A percentile compares a stretch with the other conserved stretches of the same genome.
phyloP scores from a whole-genome alignment of 2,329 filamentous ascomycete genomes.

The Colletotrichum tanaceti region DNA sequence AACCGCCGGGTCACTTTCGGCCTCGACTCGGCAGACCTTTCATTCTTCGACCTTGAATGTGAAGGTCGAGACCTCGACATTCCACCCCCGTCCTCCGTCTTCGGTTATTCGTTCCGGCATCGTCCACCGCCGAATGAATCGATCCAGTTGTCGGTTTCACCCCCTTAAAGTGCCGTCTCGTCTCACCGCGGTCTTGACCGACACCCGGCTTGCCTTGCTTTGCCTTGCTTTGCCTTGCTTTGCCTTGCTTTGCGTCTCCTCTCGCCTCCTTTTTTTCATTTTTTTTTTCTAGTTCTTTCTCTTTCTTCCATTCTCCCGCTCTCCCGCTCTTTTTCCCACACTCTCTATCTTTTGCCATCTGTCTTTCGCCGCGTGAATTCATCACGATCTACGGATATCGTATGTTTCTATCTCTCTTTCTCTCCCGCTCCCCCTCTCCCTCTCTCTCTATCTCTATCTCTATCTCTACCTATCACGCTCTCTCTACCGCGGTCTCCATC shows the following conservation, averaged over 20 bases:
- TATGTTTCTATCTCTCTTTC: too few species aligned
- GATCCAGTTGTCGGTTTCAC: neutral
- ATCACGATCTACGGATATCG: neutral
- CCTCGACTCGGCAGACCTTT: conserved; percentile 1
- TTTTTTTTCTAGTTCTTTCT: too few species aligned
- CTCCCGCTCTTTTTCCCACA: neutral
- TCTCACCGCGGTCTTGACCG: conserved; percentile 29
- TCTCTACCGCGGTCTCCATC: neutral
- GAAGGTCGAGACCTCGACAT: conserved; percentile 8
- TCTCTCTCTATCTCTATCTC: too few species aligned
- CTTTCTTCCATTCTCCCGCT: too few species aligned
- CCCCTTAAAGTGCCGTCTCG: conserved; percentile 4
- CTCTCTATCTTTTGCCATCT: neutral
- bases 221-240: neutral
- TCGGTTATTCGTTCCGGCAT: conserved; percentile 7
- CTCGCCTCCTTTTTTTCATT: too few species aligned
- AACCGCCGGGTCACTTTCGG: neutral
- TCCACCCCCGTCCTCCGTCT: conserved; percentile 18
- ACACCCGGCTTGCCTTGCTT: conserved; percentile 15
- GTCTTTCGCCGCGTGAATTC: too few species aligned
- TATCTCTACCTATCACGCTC: neutral
- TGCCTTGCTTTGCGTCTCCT: too few species aligned
- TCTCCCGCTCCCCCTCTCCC: too few species aligned
- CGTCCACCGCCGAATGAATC: neutral
- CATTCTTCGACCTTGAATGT: conserved; percentile 15